A percentile compares a stretch with the other conserved stretches of the same genome.
Evolutionary conservation across 305 asterid genomes (phyloP).

Genomic region (Fraxinus latifolia): DNA sequence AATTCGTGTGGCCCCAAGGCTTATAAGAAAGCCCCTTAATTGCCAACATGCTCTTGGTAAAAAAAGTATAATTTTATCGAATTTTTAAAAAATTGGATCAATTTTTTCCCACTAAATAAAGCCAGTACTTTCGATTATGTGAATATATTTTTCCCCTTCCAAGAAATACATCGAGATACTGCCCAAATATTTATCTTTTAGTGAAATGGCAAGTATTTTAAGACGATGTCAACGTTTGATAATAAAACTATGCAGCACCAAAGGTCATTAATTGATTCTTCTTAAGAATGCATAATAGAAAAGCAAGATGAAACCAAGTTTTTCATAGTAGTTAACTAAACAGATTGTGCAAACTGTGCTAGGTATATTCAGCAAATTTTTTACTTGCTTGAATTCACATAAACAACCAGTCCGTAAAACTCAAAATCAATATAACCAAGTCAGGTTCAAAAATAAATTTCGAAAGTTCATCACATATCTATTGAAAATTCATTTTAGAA

Average conservation of each 20-base stretch:
- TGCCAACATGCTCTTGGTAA: neutral
- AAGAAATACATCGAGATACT: neutral
- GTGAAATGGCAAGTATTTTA: neutral
- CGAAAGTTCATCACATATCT: neutral
- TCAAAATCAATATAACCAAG: neutral
- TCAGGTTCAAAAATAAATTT: conserved; percentile 1
- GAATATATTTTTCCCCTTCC: neutral
- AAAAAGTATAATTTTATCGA: neutral
- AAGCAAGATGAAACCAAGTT: neutral
- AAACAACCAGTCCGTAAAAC: neutral
- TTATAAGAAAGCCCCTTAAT: neutral
- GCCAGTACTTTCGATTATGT: neutral
- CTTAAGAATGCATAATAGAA: neutral
- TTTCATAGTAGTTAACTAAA: neutral
- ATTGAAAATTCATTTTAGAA: neutral
- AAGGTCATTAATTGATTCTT: neutral
- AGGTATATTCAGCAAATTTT: neutral
- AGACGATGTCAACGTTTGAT: neutral
- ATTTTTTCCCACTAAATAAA: neutral
- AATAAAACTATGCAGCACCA: neutral
- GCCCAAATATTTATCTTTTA: neutral
- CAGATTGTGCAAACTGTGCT: neutral
- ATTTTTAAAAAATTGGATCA: neutral
- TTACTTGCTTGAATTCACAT: neutral
- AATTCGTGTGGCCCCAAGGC: neutral